Evolutionary conservation across 441 rosid genomes (phyloP), one percentile per base, ranked within the genome.

Genomic region (Erodium texanum): DNA sequence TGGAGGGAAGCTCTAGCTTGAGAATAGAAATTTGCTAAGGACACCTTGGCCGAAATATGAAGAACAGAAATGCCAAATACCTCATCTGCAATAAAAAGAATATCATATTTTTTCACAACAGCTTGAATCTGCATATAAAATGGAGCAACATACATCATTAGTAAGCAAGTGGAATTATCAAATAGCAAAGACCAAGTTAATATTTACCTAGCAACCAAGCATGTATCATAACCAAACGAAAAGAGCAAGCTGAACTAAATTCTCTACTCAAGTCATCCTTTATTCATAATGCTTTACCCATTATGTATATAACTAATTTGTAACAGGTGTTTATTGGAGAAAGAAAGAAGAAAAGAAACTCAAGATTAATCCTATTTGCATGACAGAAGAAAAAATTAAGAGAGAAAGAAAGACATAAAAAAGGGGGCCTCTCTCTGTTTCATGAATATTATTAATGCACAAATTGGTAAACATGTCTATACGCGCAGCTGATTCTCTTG

Each of bases 21-120:
- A 70, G 20, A 20, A 19, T 27, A 27, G 36, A 32, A 50, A 24
- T 14, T 14, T 34, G 12, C 23, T 18, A 0, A 24, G 41, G 32
- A 12, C n/a, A 45, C 2, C 0, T 45, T 0, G 29, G 54, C 3
- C 0, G 56, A 20, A 66, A 66, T 5, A 61, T 16, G 34, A 48
- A 43, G 20, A 9, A 64, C 64, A 36, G 29, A 56, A 24, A 15
- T 62, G 43, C 20, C 34, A 59, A 56, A 24, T 82, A 91, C 99
- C 97, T 94, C 99, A 75, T 94, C 97, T 3, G 97, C 99, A 58
- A 94, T 86, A 68, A 94, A 91, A 62, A 94, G 75, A 59, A 94
- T 85, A 71, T 94, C 97, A 61, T 94, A 89, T 52, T 91, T 94
- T 81, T 86, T 91, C 64, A 89, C 77, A 62, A 91, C 91, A 64